Evolutionary conservation across 495 filamentous ascomycete genomes (phyloP).

Genomic region (Penicillium canariense): DNA sequence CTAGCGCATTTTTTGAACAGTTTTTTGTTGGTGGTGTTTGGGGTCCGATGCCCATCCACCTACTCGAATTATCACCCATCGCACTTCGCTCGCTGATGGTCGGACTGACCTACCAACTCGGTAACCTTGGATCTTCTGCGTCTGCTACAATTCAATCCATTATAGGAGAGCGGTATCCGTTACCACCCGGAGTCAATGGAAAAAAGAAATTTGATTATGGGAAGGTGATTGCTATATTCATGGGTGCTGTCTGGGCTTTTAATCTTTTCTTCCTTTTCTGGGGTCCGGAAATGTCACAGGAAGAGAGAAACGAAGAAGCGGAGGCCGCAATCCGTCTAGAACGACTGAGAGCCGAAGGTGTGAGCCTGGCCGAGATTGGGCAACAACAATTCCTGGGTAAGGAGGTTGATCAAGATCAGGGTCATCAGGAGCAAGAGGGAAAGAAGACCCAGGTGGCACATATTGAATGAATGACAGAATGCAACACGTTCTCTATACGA

Average conservation of each 20-base stretch:
- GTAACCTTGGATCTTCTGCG: slow-evolving; percentile 77
- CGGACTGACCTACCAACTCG: slow-evolving; percentile 76
- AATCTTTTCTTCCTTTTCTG: slow-evolving; percentile 67
- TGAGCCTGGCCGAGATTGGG: slow-evolving; percentile 22
- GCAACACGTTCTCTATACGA: neutral
- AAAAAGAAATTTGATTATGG: slow-evolving; percentile 74
- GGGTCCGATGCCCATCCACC: slow-evolving; percentile 75
- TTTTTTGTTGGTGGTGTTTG: slow-evolving; percentile 82
- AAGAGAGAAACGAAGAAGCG: slow-evolving; percentile 33
- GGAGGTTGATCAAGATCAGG: neutral
- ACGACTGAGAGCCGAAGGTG: slow-evolving; percentile 24
- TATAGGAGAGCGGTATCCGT: slow-evolving; percentile 72
- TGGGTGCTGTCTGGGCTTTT: slow-evolving; percentile 81
- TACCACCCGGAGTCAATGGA: slow-evolving; percentile 40
- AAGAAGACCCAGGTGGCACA: slow-evolving; percentile 9
- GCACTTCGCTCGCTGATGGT: slow-evolving; percentile 78
- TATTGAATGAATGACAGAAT: neutral
- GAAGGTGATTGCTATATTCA: slow-evolving; percentile 84
- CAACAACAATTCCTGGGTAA: slow-evolving; percentile 10
- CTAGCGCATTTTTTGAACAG: slow-evolving; percentile 55
- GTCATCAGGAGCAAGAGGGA: neutral
- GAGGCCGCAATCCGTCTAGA: slow-evolving; percentile 27
- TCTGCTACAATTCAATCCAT: slow-evolving; percentile 76
- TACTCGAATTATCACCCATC: slow-evolving; percentile 80
- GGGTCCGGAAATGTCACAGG: slow-evolving; percentile 64